Evolutionary conservation across 768 basidiomycete species (phyloP), one percentile per base, ranked within the genome.

Genomic region (Rubroboletus satanas): DNA sequence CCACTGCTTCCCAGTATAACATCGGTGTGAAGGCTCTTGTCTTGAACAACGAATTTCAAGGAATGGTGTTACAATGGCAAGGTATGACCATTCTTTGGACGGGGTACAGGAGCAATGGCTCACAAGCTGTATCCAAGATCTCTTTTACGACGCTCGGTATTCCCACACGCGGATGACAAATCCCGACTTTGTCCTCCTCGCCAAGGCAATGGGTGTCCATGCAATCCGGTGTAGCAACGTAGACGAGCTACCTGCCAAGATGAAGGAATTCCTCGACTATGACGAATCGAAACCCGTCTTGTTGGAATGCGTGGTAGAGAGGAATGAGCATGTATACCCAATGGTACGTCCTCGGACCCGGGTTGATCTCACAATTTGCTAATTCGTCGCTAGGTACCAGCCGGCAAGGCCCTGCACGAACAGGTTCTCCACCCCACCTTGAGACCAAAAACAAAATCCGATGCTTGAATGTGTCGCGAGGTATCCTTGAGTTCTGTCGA

Each of bases 21-120:
- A 97, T 99, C 59, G 96, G 97, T 55, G 93, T 98, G 67, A 99
- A 99, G 75, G 88, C 93, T 38, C 77, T 97, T 61, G 74, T 97
- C 23, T 73, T 98, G 64, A 96, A 97, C 79, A 98, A 97, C 73
- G 93, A 95, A 67, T 97, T 94, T 81, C 95, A 97, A 72, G 97
- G 97, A 51, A 99, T 99, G 97, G 97, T 98, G 12, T 76, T 92
- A 32, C 97, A 99, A 77, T 98, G 96, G 97, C 97, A 98, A 80
- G 92, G 92, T 93, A 55, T 47, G 79, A 67, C 12, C 31, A 17
- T 54, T 38, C 38, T 26, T 51, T 36, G 26, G 35, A 31, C 21
- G 18, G 8, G 9, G 14, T 9, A 45, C n/a, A 6, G 17, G 23
- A 15, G 1, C 17, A 12, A 2, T 50, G 38, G 36, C 51, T 64